A percentile compares a stretch with the other conserved stretches of the same genome.
Evolutionary conservation across 352 stramenopile species (phyloP).

Genomic region (Globisporangium paddicum): DNA sequence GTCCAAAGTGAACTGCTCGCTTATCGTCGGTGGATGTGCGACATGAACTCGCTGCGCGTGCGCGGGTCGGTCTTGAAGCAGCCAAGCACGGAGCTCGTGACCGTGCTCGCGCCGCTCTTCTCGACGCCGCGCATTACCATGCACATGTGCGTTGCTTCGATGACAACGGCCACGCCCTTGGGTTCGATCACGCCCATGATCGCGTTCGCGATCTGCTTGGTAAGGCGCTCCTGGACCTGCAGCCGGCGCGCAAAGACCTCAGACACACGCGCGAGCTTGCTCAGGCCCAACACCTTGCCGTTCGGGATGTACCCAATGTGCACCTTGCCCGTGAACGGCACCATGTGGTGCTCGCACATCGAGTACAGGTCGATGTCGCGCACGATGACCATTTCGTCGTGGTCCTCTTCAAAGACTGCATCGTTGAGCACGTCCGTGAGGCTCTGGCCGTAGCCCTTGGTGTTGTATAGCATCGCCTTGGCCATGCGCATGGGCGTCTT

Average conservation of each 20-base stretch:
- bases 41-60: constrained; percentile 87
- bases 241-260: constrained; percentile 96
- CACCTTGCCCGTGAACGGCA: constrained; percentile 98
- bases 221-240: constrained; percentile 99
- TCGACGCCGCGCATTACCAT: constrained; percentile 99
- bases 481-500: constrained; percentile 98
- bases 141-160: constrained; percentile 99
- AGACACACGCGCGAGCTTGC: constrained; percentile 97
- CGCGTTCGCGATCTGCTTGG: constrained; percentile 97
- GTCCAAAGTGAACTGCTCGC: neutral
- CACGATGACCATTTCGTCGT: constrained; percentile 99
- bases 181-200: constrained; percentile 96
- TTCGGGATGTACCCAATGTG: constrained; percentile 95
- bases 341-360: constrained; percentile 99
- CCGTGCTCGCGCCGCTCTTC: constrained; percentile 95
- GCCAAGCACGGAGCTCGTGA: constrained; percentile 96
- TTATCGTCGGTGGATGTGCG: constrained; percentile 80
- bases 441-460: constrained; percentile 92
- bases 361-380: constrained; percentile 98
- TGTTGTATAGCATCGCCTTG: constrained; percentile 96
- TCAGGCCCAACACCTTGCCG: constrained; percentile 96
- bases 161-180: constrained; percentile 97
- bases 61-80: constrained; percentile 95
- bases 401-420: constrained; percentile 97
- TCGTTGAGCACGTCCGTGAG: constrained; percentile 92